A percentile compares a stretch with the other conserved stretches of the same genome.
These are phyloP conservation scores for Dendrobium officinale DNA, from an alignment of 106 monocot genomes.

Conservation along the genomic window DNA sequence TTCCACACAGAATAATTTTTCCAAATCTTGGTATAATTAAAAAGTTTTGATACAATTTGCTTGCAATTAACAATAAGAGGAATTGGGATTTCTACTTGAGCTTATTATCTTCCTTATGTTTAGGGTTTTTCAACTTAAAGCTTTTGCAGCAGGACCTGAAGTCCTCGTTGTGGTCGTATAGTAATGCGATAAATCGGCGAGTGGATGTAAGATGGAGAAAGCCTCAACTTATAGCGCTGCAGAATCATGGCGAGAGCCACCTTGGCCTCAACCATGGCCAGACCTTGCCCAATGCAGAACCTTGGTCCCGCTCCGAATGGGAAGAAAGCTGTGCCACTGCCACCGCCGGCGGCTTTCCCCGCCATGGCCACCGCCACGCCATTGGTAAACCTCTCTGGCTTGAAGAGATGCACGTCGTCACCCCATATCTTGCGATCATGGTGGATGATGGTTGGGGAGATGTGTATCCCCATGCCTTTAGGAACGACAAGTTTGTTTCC, in stretches of 20 bases:
- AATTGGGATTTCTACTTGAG: too few relatives aligned
- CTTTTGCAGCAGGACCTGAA: slow-evolving; percentile 11
- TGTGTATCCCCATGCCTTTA: slow-evolving; percentile 14
- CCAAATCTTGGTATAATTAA: too few relatives aligned
- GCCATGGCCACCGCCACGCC: slow-evolving; percentile 40
- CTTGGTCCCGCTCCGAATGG: slow-evolving; percentile 51
- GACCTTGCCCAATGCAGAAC: slow-evolving; percentile 47
- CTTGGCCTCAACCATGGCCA: slow-evolving; percentile 50
- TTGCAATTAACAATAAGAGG: too few relatives aligned
- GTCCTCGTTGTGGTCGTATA: neutral
- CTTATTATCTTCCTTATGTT: too few relatives aligned
- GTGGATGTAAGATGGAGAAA: slow-evolving; percentile 18
- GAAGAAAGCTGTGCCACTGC: slow-evolving; percentile 20
- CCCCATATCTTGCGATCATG: slow-evolving; percentile 47
- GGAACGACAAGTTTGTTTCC: slow-evolving; percentile 23
- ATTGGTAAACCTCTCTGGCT: slow-evolving; percentile 49
- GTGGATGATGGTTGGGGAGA: slow-evolving; percentile 35
- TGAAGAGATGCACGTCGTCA: slow-evolving; percentile 45
- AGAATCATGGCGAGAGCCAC: slow-evolving; percentile 30
- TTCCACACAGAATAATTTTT: too few relatives aligned
- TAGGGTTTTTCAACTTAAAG: neutral
- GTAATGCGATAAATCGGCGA: neutral
- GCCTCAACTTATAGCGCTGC: slow-evolving; percentile 10
- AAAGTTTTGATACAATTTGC: too few relatives aligned
- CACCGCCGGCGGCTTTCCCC: neutral